These are phyloP conservation scores for Apiospora marii DNA, from an alignment of 2,329 filamentous ascomycete species.

Conservation along the genomic window DNA sequence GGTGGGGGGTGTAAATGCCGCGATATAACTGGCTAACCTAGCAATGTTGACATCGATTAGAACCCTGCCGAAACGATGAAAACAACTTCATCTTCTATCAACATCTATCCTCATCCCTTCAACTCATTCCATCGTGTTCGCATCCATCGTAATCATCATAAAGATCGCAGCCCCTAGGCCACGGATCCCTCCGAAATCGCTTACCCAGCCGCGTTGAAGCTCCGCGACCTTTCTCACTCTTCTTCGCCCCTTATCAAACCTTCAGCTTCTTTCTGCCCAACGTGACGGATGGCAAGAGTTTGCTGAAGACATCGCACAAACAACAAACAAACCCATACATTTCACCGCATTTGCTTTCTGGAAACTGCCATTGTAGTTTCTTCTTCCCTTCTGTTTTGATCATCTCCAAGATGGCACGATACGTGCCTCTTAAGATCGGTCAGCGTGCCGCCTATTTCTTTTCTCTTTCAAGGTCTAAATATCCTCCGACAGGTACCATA, in stretches of 20 bases:
- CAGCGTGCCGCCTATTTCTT: not conserved
- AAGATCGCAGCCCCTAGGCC: not conserved
- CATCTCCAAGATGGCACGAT: not conserved
- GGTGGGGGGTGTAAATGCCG: not conserved
- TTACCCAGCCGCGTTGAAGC: not conserved
- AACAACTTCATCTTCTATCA: not conserved
- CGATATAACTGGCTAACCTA: not conserved
- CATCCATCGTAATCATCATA: not conserved
- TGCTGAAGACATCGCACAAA: not conserved
- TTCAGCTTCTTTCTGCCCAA: too few species aligned
- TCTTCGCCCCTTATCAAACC: not conserved
- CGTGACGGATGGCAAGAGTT: not conserved
- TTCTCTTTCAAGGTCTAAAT: not conserved
- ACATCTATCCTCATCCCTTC: not conserved
- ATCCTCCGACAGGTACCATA: not conserved
- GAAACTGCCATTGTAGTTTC: not conserved
- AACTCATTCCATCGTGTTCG: not conserved
- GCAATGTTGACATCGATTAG: not conserved
- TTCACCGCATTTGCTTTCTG: not conserved
- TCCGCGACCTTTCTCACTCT: not conserved
- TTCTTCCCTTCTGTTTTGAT: not conserved
- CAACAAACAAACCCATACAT: not conserved
- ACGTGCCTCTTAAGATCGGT: not conserved
- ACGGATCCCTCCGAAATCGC: not conserved
- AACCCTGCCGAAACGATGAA: not conserved